phyloP scores from a whole-genome alignment of 75 land plant genomes.

The Pinus albicaulis region DNA sequence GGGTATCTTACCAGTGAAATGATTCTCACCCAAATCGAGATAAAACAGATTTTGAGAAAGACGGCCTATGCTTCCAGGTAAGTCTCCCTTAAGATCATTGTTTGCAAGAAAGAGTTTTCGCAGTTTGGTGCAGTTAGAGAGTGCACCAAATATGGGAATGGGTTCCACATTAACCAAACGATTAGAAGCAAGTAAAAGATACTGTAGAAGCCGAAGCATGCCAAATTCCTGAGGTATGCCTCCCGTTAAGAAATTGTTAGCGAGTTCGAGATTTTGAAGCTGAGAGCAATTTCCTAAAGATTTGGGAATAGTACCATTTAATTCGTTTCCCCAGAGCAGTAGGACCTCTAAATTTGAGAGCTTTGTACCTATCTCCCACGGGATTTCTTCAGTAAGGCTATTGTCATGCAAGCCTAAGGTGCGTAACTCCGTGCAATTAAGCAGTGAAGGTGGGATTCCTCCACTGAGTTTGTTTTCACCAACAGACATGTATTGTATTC shows the following conservation, averaged over 20 bases:
- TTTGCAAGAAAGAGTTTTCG: conserved; percentile 1
- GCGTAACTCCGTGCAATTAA: not conserved
- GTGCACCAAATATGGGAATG: no score
- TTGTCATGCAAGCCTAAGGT: no score
- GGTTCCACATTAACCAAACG: no score
- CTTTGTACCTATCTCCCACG: not conserved
- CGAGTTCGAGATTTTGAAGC: conserved; percentile 37
- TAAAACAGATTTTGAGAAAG: no score
- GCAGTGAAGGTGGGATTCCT: conserved; percentile 8
- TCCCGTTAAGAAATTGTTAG: conserved; percentile 39
- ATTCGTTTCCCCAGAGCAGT: conserved; percentile 30
- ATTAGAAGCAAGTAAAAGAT: not conserved
- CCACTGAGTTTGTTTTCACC: conserved; percentile 19
- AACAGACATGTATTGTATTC: conserved; percentile 16
- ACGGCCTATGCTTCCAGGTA: no score
- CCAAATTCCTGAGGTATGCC: conserved; percentile 41
- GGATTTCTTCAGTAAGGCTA: no score
- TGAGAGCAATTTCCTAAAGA: conserved; percentile 26
- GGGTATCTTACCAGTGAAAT: conserved; percentile 17
- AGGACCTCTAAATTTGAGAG: conserved; percentile 18
- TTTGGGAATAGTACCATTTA: conserved; percentile 35
- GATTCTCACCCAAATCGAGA: not conserved
- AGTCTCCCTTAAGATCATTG: not conserved
- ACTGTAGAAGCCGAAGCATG: conserved; percentile 18
- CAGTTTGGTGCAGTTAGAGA: no score